phyloP scores from a whole-genome alignment of 23 red algal genomes.

The Cyanidioschyzon merolae region DNA sequence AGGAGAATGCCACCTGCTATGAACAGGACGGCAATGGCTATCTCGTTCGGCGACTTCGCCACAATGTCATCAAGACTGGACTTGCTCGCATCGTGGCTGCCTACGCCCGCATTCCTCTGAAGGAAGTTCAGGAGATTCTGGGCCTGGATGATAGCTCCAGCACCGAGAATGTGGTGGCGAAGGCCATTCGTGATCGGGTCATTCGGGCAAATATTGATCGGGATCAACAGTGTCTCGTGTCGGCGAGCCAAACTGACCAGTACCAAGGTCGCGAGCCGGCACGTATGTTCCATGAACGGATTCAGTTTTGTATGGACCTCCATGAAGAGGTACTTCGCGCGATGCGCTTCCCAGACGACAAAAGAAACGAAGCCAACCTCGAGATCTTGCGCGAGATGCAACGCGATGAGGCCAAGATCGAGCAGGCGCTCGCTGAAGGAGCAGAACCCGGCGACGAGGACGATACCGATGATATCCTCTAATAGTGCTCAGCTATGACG shows the following conservation, averaged over 20 bases:
- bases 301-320: constrained; percentile 90
- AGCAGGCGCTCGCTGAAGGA: constrained; percentile 11
- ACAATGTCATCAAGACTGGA: constrained; percentile 98
- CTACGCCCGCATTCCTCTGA: constrained; percentile 81
- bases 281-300: constrained; percentile 70
- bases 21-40: constrained; percentile 52
- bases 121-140: constrained; percentile 52
- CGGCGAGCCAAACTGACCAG: constrained; percentile 50
- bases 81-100: constrained; percentile 58
- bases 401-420: constrained; percentile 12
- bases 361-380: constrained; percentile 8
- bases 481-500: not conserved
- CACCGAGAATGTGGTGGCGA: constrained; percentile 86
- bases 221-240: constrained; percentile 42
- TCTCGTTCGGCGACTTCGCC: constrained; percentile 75
- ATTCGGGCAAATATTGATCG: constrained; percentile 88
- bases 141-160: constrained; percentile 41
- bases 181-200: constrained; percentile 91
- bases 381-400: constrained; percentile 14
- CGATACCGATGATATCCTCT: not conserved
- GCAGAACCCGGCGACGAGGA: not conserved
- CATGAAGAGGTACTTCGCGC: constrained; percentile 91
- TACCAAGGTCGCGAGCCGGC: constrained; percentile 72
- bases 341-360: constrained; percentile 79
- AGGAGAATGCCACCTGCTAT: constrained; percentile 42